Percentiles rank a stretch among this genome's conserved stretches.
Evolutionary conservation across 1,284 basidiomycete genomes (phyloP).

Genomic region (Sphaerobolus stellatus): DNA sequence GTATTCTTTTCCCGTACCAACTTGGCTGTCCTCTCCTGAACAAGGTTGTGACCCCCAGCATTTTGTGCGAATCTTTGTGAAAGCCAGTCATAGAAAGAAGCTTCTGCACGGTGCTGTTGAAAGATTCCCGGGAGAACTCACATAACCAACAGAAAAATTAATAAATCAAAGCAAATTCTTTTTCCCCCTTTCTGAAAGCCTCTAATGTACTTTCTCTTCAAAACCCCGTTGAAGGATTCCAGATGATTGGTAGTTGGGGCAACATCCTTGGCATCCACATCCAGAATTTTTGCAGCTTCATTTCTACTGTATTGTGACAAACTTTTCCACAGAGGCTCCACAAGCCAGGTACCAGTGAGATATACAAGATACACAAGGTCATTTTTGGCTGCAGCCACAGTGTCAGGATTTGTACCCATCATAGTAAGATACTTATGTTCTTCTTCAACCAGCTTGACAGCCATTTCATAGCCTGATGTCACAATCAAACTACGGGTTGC

Average conservation of each 20-base stretch:
- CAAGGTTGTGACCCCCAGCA: too few relatives aligned
- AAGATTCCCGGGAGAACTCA: slow-evolving; percentile 28
- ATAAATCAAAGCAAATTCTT: slow-evolving; percentile 30
- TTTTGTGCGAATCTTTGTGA: neutral
- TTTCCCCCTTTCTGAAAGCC: slow-evolving; percentile 27
- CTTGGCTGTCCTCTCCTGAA: neutral
- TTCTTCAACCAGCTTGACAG: slow-evolving; percentile 6
- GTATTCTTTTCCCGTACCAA: neutral
- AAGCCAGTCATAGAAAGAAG: neutral
- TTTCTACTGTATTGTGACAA: slow-evolving; percentile 30
- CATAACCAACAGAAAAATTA: slow-evolving; percentile 26
- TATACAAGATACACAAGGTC: slow-evolving; percentile 17
- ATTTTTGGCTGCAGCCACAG: slow-evolving; percentile 17
- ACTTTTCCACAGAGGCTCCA: slow-evolving; percentile 23
- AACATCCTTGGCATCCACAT: slow-evolving; percentile 25
- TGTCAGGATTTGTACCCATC: slow-evolving; percentile 4
- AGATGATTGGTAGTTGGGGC: slow-evolving; percentile 41
- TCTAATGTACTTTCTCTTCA: slow-evolving; percentile 33
- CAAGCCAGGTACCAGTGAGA: slow-evolving; percentile 20
- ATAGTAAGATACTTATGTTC: slow-evolving; percentile 1
- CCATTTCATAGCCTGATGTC: slow-evolving; percentile 1
- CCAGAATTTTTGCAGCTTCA: slow-evolving; percentile 25
- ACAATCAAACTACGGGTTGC: neutral
- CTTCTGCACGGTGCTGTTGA: slow-evolving; percentile 5
- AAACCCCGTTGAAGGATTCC: slow-evolving; percentile 38